These are phyloP conservation scores for Solanum chaucha DNA, from an alignment of 257 asterid species.

Conservation along the genomic window DNA sequence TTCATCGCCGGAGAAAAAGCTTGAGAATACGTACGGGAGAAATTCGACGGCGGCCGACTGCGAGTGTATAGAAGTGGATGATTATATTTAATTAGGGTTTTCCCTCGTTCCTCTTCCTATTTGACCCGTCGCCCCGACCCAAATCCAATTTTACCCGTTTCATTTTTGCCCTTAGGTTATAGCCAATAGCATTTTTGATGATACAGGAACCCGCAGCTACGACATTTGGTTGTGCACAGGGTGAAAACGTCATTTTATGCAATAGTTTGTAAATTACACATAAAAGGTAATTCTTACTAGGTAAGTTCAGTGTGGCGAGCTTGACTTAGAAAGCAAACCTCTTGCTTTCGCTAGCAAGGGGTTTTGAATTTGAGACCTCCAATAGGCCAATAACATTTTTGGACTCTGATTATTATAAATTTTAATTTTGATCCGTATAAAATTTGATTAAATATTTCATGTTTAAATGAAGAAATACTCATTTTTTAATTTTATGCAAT, in stretches of 20 bases:
- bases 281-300: too few relatives aligned
- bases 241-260: too few relatives aligned
- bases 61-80: neutral
- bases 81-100: neutral
- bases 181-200: too few relatives aligned
- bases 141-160: neutral
- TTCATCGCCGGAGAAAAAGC: neutral
- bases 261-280: too few relatives aligned
- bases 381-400: neutral
- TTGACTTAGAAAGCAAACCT: accelerated
- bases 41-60: neutral
- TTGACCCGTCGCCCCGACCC: neutral
- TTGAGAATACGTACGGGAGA: neutral
- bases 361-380: neutral
- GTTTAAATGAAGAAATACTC: neutral
- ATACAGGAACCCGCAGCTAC: too few relatives aligned
- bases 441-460: too few relatives aligned
- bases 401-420: too few relatives aligned
- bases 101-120: too few relatives aligned
- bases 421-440: too few relatives aligned
- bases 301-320: accelerated
- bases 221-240: accelerated
- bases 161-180: neutral
- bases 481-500: too few relatives aligned
- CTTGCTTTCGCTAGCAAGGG: accelerated